These are phyloP conservation scores for Fraxinus velutina DNA, from an alignment of 305 asterid species.

Conservation along the genomic window DNA sequence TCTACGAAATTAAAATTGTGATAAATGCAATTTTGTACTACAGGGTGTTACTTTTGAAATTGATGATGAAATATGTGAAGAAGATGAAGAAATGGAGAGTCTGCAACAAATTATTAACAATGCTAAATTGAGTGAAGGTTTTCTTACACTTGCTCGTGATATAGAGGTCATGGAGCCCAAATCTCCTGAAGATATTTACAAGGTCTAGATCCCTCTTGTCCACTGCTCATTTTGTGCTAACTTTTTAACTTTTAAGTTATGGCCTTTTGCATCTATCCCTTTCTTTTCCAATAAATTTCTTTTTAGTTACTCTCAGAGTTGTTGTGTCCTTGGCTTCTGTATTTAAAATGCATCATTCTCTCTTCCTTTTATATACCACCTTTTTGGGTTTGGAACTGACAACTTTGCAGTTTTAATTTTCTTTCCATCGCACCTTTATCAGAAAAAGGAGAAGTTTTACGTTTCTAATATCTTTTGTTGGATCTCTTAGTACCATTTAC, in stretches of 20 bases:
- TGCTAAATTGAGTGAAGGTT: conserved; percentile 82
- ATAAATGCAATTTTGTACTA: conserved; percentile 7
- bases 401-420: neutral
- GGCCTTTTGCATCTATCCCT: neutral
- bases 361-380: neutral
- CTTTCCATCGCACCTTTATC: neutral
- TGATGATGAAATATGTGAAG: conserved; percentile 54
- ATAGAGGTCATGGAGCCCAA: conserved; percentile 98
- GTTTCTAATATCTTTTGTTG: conserved; percentile 2
- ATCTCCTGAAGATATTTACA: conserved; percentile 93
- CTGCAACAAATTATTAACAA: conserved; percentile 76
- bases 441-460: neutral
- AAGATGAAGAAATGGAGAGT: conserved; percentile 74
- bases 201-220: conserved; percentile 42
- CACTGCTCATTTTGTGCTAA: neutral
- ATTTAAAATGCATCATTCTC: neutral
- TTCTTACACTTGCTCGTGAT: conserved; percentile 95
- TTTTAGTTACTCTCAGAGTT: neutral
- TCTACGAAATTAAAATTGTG: neutral
- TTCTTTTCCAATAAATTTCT: neutral
- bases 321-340: neutral
- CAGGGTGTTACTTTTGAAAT: conserved; percentile 83
- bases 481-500: conserved; percentile 73
- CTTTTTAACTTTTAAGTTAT: neutral
- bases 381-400: neutral